Base-by-base conservation (phyloP, 306 rosid genomes). In the Aeschynomene evenia region DNA sequence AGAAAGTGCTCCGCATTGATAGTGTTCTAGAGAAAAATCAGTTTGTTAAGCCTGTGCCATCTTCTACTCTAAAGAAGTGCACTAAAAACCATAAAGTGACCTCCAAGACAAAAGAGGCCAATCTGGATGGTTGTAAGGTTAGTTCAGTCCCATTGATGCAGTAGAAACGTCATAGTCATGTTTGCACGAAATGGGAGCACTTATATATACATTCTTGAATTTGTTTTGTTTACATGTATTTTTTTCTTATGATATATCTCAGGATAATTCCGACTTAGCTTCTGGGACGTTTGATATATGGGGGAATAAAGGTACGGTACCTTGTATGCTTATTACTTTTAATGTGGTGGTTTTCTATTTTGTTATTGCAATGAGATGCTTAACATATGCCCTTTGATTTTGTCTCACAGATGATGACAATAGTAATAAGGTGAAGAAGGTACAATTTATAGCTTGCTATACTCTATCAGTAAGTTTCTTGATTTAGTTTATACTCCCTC, bases 221-320 rank as follows among this genome's bases (percentile, higher is more conserved):
- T 43, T 57, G 12, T 66, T 75, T 46, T 11, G 15, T 61, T 58
- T 9, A 36, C 19, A 40, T 70, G 26, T 40, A 1, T 58, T 57
- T 43, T 28, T 16, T 34, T 22, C 50, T 78, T 39, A 64, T 75
- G 42, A 43, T 28, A 13, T 74, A 33, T 33, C 43, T 16, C 82
- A 88, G 96, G 88, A 60, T 45, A 77, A 63, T 63, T 66, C 85
- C 1, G 15, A 29, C 77, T 66, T 79, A 60, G 63, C 76, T 75
- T 75, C 85, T 7, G 79, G 46, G 15, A 20, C 84, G 79, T 77
- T 71, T 74, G 96, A 87, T 72, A 37, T 90, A 37, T 94, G 97
- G 97, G 86, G 51, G 53, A 87, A 49, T 20, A 82, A 82, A 79
- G 96, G 98, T 92, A 84, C 60, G 96, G 98, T 92, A 84, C 60